These are phyloP conservation scores for Ceriops tagal DNA, from an alignment of 345 rosid genomes.

Conservation along the genomic window DNA sequence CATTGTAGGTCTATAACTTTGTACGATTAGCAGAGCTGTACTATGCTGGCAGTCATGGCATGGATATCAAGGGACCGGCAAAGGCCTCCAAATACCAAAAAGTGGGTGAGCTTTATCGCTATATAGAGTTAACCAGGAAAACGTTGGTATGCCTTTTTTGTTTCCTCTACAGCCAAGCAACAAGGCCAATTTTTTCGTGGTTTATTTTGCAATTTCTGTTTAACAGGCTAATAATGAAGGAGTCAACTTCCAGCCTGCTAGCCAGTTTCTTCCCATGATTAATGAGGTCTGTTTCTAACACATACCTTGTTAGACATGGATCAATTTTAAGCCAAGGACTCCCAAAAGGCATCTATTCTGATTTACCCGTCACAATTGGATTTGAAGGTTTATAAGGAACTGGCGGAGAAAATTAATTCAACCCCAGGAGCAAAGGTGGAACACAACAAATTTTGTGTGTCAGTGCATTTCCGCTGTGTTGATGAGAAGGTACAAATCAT, in stretches of 20 bases:
- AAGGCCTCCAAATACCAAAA: slow-evolving; percentile 48
- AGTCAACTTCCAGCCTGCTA: slow-evolving; percentile 67
- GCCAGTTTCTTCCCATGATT: slow-evolving; percentile 67
- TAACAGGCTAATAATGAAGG: slow-evolving; percentile 39
- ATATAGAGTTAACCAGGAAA: not conserved
- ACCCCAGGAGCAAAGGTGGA: slow-evolving; percentile 70
- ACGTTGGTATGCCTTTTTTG: not conserved
- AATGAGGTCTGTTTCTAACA: slow-evolving; percentile 44
- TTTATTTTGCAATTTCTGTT: not conserved
- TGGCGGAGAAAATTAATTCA: slow-evolving; percentile 56
- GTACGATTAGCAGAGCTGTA: slow-evolving; percentile 70
- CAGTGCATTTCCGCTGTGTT: slow-evolving; percentile 80
- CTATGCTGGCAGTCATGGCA: slow-evolving; percentile 93
- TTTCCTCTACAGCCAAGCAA: too few relatives aligned
- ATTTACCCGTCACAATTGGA: too few relatives aligned
- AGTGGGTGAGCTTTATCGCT: slow-evolving; percentile 27
- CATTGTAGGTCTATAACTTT: slow-evolving; percentile 60
- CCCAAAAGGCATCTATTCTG: not conserved
- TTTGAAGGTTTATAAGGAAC: slow-evolving; percentile 43
- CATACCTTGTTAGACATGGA: not conserved
- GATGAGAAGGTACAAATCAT: slow-evolving; percentile 50
- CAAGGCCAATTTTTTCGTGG: not conserved
- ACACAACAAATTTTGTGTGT: slow-evolving; percentile 70
- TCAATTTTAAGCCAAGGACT: not conserved
- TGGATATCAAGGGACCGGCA: slow-evolving; percentile 86